Evolutionary conservation across 345 rosid genomes (phyloP), one percentile per base, ranked within the genome.

Genomic region (Populus ilicifolia): DNA sequence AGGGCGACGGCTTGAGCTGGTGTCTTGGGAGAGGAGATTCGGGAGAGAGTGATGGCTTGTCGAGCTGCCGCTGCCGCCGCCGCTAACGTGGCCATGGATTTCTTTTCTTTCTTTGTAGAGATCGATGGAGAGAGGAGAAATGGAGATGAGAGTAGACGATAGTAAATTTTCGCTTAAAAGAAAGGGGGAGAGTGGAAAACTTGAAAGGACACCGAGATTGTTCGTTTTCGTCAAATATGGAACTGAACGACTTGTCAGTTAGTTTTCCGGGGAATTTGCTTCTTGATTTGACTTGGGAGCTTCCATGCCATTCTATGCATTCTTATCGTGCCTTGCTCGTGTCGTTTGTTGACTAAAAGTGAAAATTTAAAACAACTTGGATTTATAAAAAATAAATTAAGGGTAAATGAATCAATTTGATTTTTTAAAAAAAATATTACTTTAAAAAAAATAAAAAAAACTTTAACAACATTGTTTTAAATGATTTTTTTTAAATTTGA

Each of bases 31-130:
- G 87, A 76, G 36, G 86, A 73, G 65, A 83, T 61, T 33, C 90
- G 87, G 72, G 78, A 71, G 41, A 83, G 72, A 41, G 80, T 41
- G 23, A 81, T 78, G 18, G 77, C 83, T 75, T 78, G 88, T 74
- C 89, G 89, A 79, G 90, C 90, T 71, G 87, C 91, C 50, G 84
- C 90, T 71, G 87, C 91, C 50, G 84, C 79, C 72, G 82, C 86
- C 70, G 89, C 84, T 38, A 84, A 43, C 33, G 90, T 82, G 41
- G 93, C 90, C 93, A 90, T 90, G 39, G 64, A 38, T 70, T 75
- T 59, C 27, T 59, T 59, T 23, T 59, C 29, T 3, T 52, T 56
- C 23, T 23, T 56, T 20, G 68, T 20, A 44, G 69, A 67, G 38
- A 72, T n/a, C 44, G 18, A 8, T 33, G 8, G 68, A 43, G 64